These are phyloP conservation scores for Priceomyces medius DNA, from an alignment of 805 yeast genomes.

Conservation along the genomic window DNA sequence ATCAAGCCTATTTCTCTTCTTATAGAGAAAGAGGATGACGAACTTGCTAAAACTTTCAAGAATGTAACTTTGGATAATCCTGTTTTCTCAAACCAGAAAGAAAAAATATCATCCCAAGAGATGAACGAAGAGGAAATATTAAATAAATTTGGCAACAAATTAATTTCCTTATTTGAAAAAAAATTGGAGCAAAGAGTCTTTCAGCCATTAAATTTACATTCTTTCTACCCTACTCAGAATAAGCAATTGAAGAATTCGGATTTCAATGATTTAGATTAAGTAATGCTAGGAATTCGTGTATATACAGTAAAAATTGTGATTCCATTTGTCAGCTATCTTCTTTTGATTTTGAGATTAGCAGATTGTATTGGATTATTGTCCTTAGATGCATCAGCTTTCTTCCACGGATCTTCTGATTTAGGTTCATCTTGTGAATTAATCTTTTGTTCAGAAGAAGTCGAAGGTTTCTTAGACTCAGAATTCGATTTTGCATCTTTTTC, in stretches of 20 bases:
- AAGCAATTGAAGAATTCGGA: background rate
- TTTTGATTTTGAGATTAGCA: constrained; percentile 28
- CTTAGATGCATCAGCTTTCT: constrained; percentile 26
- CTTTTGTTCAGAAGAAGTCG: background rate
- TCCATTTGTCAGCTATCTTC: background rate
- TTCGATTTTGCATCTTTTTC: background rate
- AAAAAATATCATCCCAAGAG: too few relatives aligned
- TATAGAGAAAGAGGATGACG: background rate
- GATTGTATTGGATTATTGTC: constrained; percentile 35
- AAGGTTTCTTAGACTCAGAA: background rate
- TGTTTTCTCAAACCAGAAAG: too few relatives aligned
- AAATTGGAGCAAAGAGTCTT: constrained; percentile 19
- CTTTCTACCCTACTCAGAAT: background rate
- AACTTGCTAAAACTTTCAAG: background rate
- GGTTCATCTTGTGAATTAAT: background rate
- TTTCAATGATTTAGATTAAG: constrained; percentile 6
- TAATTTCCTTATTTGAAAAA: constrained; percentile 27
- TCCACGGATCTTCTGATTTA: constrained; percentile 30
- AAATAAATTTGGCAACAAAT: constrained; percentile 38
- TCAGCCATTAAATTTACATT: constrained; percentile 5
- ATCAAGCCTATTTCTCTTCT: background rate
- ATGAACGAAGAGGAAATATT: constrained; percentile 23
- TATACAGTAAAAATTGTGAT: constrained; percentile 3
- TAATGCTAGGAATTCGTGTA: constrained; percentile 3
- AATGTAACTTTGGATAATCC: background rate